Evolutionary conservation across 345 rosid species (phyloP).

Genomic region (Aquilaria sinensis): DNA sequence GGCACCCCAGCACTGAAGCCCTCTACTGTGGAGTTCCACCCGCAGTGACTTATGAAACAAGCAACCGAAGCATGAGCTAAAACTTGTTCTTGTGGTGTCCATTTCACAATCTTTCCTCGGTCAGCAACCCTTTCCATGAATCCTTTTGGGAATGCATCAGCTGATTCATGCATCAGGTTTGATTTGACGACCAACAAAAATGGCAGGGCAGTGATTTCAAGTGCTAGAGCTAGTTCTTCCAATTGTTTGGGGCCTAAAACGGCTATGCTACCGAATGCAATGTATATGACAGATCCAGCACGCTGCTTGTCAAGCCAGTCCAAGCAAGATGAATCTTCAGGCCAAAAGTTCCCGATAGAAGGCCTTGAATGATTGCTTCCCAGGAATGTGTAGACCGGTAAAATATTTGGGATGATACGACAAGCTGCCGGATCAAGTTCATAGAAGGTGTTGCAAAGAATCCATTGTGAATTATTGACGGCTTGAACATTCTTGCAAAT

Average conservation of each 20-base stretch:
- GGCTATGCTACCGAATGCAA: slow-evolving; percentile 33
- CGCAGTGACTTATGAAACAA: slow-evolving; percentile 12
- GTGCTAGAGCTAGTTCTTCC: slow-evolving; percentile 25
- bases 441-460: slow-evolving; percentile 20
- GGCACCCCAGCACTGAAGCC: slow-evolving; percentile 24
- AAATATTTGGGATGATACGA: slow-evolving; percentile 11
- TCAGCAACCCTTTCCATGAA: background rate
- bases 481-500: background rate
- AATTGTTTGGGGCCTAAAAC: slow-evolving; percentile 21
- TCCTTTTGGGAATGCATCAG: background rate
- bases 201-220: slow-evolving; percentile 2
- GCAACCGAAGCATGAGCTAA: slow-evolving; percentile 9
- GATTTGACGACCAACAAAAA: slow-evolving; percentile 5
- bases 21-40: slow-evolving; percentile 21
- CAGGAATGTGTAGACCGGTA: slow-evolving; percentile 27
- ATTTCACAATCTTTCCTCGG: slow-evolving; percentile 2
- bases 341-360: slow-evolving; percentile 21
- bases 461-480: slow-evolving; percentile 8
- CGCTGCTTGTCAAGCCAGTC: slow-evolving; percentile 39
- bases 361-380: background rate
- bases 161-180: background rate
- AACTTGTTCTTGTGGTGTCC: slow-evolving; percentile 2
- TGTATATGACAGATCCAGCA: slow-evolving; percentile 31
- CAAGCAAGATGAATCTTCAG: slow-evolving; percentile 28
- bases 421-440: slow-evolving; percentile 22